Conservation (phyloP, 345 rosid species). For the Murraya paniculata region DNA sequence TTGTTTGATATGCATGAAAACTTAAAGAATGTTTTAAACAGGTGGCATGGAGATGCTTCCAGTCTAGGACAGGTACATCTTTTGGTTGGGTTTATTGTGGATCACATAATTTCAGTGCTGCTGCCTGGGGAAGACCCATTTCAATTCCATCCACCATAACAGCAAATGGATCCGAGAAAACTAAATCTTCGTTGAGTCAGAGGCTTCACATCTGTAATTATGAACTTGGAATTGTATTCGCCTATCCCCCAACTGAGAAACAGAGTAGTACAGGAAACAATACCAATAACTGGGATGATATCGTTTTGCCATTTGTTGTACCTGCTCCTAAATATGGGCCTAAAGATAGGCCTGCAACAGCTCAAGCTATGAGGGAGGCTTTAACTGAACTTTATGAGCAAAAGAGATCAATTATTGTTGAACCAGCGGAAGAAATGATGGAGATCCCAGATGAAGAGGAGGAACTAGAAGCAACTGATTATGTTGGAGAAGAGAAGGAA, state of each 20-base stretch:
- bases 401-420: slow-evolving; percentile 33
- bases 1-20: background rate
- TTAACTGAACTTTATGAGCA: slow-evolving; percentile 36
- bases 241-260: slow-evolving; percentile 62
- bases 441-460: slow-evolving; percentile 57
- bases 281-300: slow-evolving; percentile 46
- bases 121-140: slow-evolving; percentile 87
- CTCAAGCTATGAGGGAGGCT: slow-evolving; percentile 68
- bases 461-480: slow-evolving; percentile 41
- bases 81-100: slow-evolving; percentile 92
- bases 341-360: slow-evolving; percentile 75
- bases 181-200: slow-evolving; percentile 17
- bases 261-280: slow-evolving; percentile 18
- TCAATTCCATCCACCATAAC: slow-evolving; percentile 36
- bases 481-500: slow-evolving; percentile 57
- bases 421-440: slow-evolving; percentile 42
- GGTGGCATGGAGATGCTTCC: slow-evolving; percentile 77
- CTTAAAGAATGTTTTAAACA: slow-evolving; percentile 26
- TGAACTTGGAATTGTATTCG: slow-evolving; percentile 78
- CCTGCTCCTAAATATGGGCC: slow-evolving; percentile 77
- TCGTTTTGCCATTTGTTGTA: slow-evolving; percentile 63
- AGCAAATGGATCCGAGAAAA: slow-evolving; percentile 25
- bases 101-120: slow-evolving; percentile 89
- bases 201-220: slow-evolving; percentile 80
- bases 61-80: slow-evolving; percentile 39